Evolutionary conservation across 2,329 filamentous ascomycete species (phyloP).

Genomic region (Talaromyces marneffei): DNA sequence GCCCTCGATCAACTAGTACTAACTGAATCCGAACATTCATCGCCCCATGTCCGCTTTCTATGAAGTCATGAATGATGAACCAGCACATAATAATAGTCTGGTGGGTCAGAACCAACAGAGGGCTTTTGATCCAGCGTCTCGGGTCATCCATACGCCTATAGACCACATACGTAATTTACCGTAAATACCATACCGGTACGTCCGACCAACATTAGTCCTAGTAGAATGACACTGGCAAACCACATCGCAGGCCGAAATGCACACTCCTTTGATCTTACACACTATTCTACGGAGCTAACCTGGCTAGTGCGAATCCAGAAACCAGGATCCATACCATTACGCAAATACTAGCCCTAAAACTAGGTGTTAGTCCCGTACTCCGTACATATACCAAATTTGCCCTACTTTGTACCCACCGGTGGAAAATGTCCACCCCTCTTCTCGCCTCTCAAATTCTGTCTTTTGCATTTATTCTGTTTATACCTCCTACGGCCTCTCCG

Average conservation of each 20-base stretch:
- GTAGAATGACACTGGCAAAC: background rate
- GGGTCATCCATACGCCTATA: background rate
- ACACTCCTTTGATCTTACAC: background rate
- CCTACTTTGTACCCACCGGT: background rate
- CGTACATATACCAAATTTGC: background rate
- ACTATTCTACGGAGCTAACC: background rate
- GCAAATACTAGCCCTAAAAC: conserved; percentile 2
- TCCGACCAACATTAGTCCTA: background rate
- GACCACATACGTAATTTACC: conserved; percentile 1
- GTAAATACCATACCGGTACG: conserved; percentile 5
- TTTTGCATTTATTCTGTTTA: background rate
- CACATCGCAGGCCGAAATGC: background rate
- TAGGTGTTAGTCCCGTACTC: background rate
- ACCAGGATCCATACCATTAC: conserved; percentile 2
- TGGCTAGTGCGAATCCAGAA: background rate
- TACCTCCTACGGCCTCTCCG: background rate
- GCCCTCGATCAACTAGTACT: background rate
- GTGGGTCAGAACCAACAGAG: background rate
- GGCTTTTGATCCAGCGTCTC: conserved; percentile 3
- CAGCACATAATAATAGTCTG: background rate
- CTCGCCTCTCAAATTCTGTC: background rate
- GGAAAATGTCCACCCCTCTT: background rate
- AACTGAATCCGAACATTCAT: background rate
- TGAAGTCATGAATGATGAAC: background rate
- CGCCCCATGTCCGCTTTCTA: background rate